Evolutionary conservation across 1,284 basidiomycete genomes (phyloP).

Genomic region (Ganoderma leucocontextum): DNA sequence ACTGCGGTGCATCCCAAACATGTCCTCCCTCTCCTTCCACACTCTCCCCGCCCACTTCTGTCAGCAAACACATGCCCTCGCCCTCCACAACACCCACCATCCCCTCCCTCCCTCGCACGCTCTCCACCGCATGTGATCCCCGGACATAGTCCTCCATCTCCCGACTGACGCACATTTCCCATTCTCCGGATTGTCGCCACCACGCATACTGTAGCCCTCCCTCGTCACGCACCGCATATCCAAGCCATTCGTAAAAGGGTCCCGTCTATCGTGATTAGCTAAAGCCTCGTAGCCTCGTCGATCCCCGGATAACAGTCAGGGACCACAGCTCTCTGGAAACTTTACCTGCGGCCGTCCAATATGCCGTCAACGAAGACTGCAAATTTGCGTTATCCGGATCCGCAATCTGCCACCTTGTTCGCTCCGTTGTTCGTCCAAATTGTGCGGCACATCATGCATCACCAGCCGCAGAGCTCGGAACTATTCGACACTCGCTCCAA

Average conservation of each 20-base stretch:
- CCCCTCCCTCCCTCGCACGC: neutral
- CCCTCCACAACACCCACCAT: neutral
- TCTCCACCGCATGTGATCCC: neutral
- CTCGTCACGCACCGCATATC: neutral
- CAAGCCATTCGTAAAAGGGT: neutral
- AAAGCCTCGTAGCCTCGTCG: conserved; percentile 15
- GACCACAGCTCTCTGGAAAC: neutral
- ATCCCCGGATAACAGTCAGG: conserved; percentile 23
- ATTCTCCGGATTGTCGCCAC: neutral
- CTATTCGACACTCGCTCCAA: neutral
- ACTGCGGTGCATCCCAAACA: neutral
- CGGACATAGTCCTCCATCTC: conserved; percentile 8
- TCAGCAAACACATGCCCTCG: neutral
- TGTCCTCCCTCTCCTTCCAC: neutral
- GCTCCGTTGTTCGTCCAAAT: neutral
- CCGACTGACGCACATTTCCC: conserved; percentile 2
- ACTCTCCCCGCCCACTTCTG: neutral
- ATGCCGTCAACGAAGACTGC: conserved; percentile 6
- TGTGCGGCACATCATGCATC: conserved; percentile 1
- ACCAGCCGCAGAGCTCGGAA: conserved; percentile 4
- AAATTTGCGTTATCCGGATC: conserved; percentile 9
- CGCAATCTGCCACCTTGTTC: conserved; percentile 4
- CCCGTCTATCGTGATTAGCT: conserved; percentile 9
- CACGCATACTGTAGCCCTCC: neutral
- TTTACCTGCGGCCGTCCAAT: neutral